phyloP scores from a whole-genome alignment of 2,329 filamentous ascomycete species.

The Plectosphaerella cucumerina region DNA sequence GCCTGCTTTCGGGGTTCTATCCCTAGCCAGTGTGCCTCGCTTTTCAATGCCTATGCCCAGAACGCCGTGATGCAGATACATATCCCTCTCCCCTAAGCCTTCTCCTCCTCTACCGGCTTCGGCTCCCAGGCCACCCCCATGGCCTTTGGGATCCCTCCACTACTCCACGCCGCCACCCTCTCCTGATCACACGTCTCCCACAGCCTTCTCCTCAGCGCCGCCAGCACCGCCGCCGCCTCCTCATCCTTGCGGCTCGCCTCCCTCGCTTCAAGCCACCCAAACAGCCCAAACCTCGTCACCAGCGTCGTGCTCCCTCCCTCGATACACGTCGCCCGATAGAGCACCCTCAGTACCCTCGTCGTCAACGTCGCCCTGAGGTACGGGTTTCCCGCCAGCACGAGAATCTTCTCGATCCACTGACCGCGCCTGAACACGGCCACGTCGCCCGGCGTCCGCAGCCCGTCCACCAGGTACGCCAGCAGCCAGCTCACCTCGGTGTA shows the following conservation, averaged over 20 bases:
- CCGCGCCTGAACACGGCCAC: conserved; percentile 56
- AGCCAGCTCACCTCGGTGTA: conserved; percentile 74
- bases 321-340: conserved; percentile 65
- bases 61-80: no score
- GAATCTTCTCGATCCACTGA: conserved; percentile 70
- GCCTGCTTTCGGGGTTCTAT: background rate
- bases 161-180: conserved; percentile 65
- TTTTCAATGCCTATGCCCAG: no score
- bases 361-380: conserved; percentile 56
- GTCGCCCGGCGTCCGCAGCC: conserved; percentile 55
- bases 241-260: conserved; percentile 29
- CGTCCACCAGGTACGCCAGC: conserved; percentile 64
- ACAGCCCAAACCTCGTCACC: conserved; percentile 68
- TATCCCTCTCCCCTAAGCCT: no score
- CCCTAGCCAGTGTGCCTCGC: no score
- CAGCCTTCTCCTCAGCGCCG: conserved; percentile 51
- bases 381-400: conserved; percentile 65
- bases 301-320: conserved; percentile 75
- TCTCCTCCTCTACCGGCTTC: no score
- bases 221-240: conserved; percentile 46
- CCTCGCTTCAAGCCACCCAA: conserved; percentile 70
- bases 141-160: conserved; percentile 30
- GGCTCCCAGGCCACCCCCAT: background rate
- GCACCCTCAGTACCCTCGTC: conserved; percentile 54
- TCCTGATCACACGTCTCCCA: conserved; percentile 63